Conservation (phyloP, 2,329 filamentous ascomycete species). For the Aspergillus quadricinctus region DNA sequence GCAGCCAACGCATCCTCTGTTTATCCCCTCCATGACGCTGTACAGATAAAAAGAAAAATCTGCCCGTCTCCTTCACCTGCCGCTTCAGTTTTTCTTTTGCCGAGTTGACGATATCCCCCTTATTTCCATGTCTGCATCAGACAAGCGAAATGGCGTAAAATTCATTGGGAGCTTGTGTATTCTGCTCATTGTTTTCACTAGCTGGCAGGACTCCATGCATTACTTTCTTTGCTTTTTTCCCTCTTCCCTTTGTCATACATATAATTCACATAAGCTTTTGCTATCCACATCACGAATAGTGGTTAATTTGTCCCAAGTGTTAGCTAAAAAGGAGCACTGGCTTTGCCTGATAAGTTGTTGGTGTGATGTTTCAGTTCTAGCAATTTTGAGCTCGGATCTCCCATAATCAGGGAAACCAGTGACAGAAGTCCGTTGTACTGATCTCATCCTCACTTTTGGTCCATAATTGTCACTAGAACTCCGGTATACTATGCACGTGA, state of each 20-base stretch:
- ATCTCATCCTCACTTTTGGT: not conserved
- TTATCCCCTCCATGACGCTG: constrained; percentile 6
- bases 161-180: constrained; percentile 15
- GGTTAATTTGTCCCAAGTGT: not conserved
- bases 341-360: not conserved
- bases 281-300: not conserved
- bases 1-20: constrained; percentile 12
- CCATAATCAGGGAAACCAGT: not conserved
- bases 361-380: not conserved
- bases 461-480: not conserved
- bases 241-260: not conserved
- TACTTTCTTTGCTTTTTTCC: constrained; percentile 4
- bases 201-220: constrained; percentile 14
- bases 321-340: not conserved
- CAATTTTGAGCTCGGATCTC: not conserved
- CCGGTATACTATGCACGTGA: constrained; percentile 21
- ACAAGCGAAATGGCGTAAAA: constrained; percentile 16
- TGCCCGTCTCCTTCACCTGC: constrained; percentile 7
- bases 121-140: constrained; percentile 10
- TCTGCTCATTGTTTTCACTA: constrained; percentile 15
- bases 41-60: constrained; percentile 8
- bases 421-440: not conserved
- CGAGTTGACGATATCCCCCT: constrained; percentile 21
- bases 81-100: constrained; percentile 13
- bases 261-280: not conserved